phyloP scores from a whole-genome alignment of 768 basidiomycete species.

The Pleurotus salmoneostramineus region DNA sequence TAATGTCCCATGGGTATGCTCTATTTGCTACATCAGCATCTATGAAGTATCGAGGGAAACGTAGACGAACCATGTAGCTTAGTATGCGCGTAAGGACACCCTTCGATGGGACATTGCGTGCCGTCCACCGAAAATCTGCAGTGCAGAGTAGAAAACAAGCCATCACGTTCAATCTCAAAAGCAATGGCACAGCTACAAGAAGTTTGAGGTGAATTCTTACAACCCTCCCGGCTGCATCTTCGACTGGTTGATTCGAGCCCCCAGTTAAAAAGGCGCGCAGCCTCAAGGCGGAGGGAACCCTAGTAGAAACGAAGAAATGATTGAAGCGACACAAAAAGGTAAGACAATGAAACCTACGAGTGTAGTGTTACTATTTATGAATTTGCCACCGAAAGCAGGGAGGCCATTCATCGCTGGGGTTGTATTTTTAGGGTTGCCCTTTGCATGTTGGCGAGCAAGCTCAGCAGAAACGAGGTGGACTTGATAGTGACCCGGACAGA shows the following conservation, averaged over 20 bases:
- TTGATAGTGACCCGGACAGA: constrained; percentile 11
- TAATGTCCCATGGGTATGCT: background rate
- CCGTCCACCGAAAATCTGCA: constrained; percentile 22
- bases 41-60: background rate
- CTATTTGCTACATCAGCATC: constrained; percentile 1
- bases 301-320: background rate
- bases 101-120: constrained; percentile 11
- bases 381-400: constrained; percentile 17
- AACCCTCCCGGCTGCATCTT: constrained; percentile 7
- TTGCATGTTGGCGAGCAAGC: constrained; percentile 14
- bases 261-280: constrained; percentile 15
- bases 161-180: constrained; percentile 17
- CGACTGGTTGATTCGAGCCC: constrained; percentile 7
- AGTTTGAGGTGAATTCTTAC: constrained; percentile 9
- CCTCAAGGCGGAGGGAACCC: constrained; percentile 16
- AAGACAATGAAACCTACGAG: constrained; percentile 11
- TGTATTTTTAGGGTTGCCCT: constrained; percentile 9
- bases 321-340: background rate
- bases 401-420: constrained; percentile 15
- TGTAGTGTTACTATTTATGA: constrained; percentile 17
- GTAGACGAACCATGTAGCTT: constrained; percentile 11
- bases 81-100: constrained; percentile 22
- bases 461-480: constrained; percentile 18
- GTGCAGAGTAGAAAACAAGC: constrained; percentile 18
- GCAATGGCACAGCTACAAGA: constrained; percentile 20